Base-by-base conservation (phyloP, 495 filamentous ascomycete genomes). In the Xylaria curta region DNA sequence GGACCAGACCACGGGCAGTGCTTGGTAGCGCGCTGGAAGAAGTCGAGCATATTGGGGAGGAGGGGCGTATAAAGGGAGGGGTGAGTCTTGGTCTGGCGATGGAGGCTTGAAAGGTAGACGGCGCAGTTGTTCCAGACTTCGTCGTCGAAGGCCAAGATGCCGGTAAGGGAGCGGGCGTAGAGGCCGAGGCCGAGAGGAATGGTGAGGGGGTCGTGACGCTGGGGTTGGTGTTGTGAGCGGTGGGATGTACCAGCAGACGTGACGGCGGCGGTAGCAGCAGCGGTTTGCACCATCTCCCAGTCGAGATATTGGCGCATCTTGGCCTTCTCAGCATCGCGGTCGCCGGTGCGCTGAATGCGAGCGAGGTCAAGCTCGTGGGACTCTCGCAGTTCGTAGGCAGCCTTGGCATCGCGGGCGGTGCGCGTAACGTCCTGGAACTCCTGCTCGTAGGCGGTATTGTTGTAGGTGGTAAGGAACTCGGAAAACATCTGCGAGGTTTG, bases 1-100 rank as follows among this genome's bases (percentile, higher is more conserved):
- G 89, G 86, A 26, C 96, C 95, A 19, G 93, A 97, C 92, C 94
- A 97, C 2, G 96, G 95, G 70, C 94, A 95, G 79, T 97, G 94
- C 19, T 90, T 87, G 2, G 93, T 95, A 19, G 93, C 94, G 64
- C 93, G 87, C 73, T 94, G 90, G 24, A 85, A 81, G 56, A 83
- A 81, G 56, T 85, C 82, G 21, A 85, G 78, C 70, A 82, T 76
- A 49, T 80, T 84, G 33, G 83, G 87, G 13, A 87, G 76, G 9
- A 59, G 51, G 28, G 61, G 62, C 1, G 61, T 49, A 44, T 71
- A 60, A 8, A 63, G 69, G 9, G 51, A 58, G 15, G 83, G 59
- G 26, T 76, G 68, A 8, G 69, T 63, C 66, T 76, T 82, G 68
- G 74, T 79, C 60, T 78, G 77, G 26, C 78, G 76, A 49, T 84